phyloP scores from a whole-genome alignment of 257 asterid genomes.

The Henckelia pumila region DNA sequence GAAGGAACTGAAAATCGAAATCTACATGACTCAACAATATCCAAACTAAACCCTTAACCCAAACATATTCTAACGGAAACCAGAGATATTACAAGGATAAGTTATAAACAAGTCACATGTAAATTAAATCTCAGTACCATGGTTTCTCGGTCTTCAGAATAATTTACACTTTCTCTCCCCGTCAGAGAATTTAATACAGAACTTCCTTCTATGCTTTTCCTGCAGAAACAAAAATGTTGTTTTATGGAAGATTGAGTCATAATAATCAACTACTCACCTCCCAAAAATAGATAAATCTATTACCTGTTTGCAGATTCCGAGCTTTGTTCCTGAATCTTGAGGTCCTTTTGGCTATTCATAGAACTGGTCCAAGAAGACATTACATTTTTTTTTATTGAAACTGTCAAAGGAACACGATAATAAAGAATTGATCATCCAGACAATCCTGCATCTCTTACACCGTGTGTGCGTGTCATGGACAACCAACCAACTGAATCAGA shows the following conservation, averaged over 20 bases:
- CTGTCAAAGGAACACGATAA: conserved; percentile 18
- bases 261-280: conserved; percentile 1
- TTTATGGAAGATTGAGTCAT: conserved; percentile 22
- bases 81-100: neutral
- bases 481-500: conserved; percentile 15
- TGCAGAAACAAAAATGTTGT: conserved; percentile 32
- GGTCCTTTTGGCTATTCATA: conserved; percentile 44
- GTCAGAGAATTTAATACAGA: conserved; percentile 42
- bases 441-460: conserved; percentile 14
- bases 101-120: conserved; percentile 3
- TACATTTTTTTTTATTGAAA: conserved; percentile 28
- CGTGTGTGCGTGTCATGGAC: conserved; percentile 19
- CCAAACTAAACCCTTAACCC: neutral
- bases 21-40: neutral
- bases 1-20: conserved; percentile 21
- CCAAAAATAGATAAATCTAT: conserved; percentile 24
- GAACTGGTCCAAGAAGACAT: conserved; percentile 43
- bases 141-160: conserved; percentile 59
- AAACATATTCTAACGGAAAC: neutral
- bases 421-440: conserved; percentile 19
- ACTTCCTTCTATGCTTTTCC: conserved; percentile 51
- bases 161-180: conserved; percentile 43
- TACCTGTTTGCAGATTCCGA: conserved; percentile 54
- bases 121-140: conserved; percentile 46
- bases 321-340: conserved; percentile 33